These are phyloP conservation scores for Sideroxylon spinosum DNA, from an alignment of 179 eudicot genomes.

Conservation along the genomic window DNA sequence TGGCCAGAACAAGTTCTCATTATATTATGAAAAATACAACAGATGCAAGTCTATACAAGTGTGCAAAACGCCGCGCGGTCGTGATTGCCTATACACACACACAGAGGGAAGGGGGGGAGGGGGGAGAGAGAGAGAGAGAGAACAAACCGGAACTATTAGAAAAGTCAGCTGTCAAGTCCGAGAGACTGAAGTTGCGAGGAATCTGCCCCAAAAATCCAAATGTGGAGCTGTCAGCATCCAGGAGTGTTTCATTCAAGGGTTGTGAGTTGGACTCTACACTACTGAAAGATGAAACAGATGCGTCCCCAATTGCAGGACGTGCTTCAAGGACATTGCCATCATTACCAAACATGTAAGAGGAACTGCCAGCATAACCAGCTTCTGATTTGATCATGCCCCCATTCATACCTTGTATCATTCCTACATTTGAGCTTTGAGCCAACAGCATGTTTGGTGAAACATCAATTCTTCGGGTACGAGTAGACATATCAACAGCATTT, in stretches of 20 bases:
- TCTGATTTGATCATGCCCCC: slow-evolving; percentile 66
- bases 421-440: slow-evolving; percentile 53
- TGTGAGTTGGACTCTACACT: slow-evolving; percentile 52
- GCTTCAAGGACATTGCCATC: slow-evolving; percentile 48
- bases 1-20: slow-evolving; percentile 1
- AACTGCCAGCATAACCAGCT: slow-evolving; percentile 44
- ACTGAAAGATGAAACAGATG: slow-evolving; percentile 53
- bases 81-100: background rate
- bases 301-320: slow-evolving; percentile 46
- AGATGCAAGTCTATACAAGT: background rate
- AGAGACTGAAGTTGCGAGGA: slow-evolving; percentile 56
- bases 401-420: slow-evolving; percentile 58
- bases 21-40: background rate
- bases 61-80: background rate
- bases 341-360: slow-evolving; percentile 43
- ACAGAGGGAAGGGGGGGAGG: background rate
- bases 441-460: slow-evolving; percentile 42
- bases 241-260: slow-evolving; percentile 39
- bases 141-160: slow-evolving; percentile 36
- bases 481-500: slow-evolving; percentile 43
- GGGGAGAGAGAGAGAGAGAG: slow-evolving; percentile 17
- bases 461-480: slow-evolving; percentile 48
- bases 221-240: slow-evolving; percentile 45
- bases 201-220: slow-evolving; percentile 57
- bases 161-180: slow-evolving; percentile 64